Evolutionary conservation across 495 filamentous ascomycete species (phyloP).

Genomic region (Trichoderma erinaceum): DNA sequence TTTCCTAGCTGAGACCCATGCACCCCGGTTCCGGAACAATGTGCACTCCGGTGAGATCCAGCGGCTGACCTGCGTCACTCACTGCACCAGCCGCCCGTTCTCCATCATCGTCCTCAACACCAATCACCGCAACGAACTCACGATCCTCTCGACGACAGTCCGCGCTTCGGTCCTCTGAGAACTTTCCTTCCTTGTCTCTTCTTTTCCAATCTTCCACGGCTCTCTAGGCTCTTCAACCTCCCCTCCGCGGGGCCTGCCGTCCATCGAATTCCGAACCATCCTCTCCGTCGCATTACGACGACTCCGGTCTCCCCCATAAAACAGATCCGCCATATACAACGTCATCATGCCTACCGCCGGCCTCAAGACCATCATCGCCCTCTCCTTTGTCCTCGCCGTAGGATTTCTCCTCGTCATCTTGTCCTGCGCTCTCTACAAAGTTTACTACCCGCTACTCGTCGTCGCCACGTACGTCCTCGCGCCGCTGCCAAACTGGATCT

Average conservation of each 20-base stretch:
- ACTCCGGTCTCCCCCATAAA: neutral
- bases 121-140: neutral
- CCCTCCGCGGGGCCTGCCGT: slow-evolving; percentile 5
- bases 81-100: slow-evolving; percentile 7
- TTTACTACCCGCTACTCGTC: slow-evolving; percentile 89
- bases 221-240: neutral
- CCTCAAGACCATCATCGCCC: slow-evolving; percentile 95
- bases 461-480: slow-evolving; percentile 93
- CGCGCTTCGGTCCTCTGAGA: neutral
- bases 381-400: slow-evolving; percentile 97
- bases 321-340: neutral
- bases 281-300: neutral
- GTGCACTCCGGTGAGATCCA: neutral
- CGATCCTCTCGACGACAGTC: neutral
- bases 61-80: slow-evolving; percentile 4
- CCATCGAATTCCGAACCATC: neutral
- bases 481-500: slow-evolving; percentile 94
- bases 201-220: neutral
- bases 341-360: slow-evolving; percentile 72
- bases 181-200: neutral
- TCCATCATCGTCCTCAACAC: slow-evolving; percentile 9
- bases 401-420: slow-evolving; percentile 99
- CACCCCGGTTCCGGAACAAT: neutral
- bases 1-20: neutral
- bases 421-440: slow-evolving; percentile 86